Base-by-base conservation (phyloP, 164 flowering plant genomes). In the Kingdonia uniflora region DNA sequence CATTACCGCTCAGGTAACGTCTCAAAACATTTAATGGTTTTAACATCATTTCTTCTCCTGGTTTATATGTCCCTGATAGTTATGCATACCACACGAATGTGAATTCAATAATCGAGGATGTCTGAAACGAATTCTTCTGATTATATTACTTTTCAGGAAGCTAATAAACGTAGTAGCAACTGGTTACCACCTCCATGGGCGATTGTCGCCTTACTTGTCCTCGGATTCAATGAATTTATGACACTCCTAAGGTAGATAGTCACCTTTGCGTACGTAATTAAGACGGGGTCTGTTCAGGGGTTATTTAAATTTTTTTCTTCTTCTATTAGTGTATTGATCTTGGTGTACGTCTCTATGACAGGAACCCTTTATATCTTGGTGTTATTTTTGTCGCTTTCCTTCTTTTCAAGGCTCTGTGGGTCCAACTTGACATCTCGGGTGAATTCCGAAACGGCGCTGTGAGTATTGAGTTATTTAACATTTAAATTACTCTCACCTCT, bases 131-230 rank as follows among this genome's bases (percentile, higher is more conserved):
- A 2, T 54, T 49, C 7, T 12, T 19, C 23, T 14, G 5, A n/a
- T 20, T 6, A 7, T 10, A 0, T 2, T 26, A 42, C 19, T 42
- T 56, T 64, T 46, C 78, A 90, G 96, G 97, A 87, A 69, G 95
- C 97, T 33, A 68, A 71, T 66, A 87, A 69, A 67, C 77, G 87
- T 39, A 85, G 62, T 52, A 90, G 84, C 82, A 84, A 83, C 77
- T 87, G 95, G 96, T 67, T 90, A 37, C 97, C 97, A 55, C 97
- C 97, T 54, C 85, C 95, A 65, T 90, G 97, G 97, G 97, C 95
- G 51, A 82, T 90, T 46, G 65, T 65, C 49, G 95, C 95, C 0
- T 54, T 90, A 74, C 23, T 82, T 60, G 46, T 87, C 47, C 72
- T 90, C 19, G 97, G 97, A 17, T 90, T 90, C 63, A 87, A 90